Base-by-base conservation (phyloP, 83 land plant species). In the Thuja plicata region DNA sequence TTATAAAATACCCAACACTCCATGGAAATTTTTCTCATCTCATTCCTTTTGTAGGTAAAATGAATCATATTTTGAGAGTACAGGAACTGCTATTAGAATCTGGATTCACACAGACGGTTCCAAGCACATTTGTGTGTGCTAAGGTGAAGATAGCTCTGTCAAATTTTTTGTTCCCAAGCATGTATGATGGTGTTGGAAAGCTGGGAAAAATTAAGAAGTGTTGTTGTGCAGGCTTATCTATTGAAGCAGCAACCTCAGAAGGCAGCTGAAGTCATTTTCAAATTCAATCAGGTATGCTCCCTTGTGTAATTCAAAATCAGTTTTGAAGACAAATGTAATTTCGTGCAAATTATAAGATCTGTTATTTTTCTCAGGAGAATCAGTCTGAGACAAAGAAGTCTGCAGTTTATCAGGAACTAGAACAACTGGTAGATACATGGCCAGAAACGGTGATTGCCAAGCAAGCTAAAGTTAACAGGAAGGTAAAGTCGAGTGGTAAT, bases 191-290 rank as follows among this genome's bases (percentile, higher is more conserved):
- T 37, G 87, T 86, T 86, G 15, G 52, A 83, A 83, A n/a, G 35
- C 4, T 10, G 54, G 27, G 55, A 30, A 27, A 83, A 46, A 41
- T 27, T 38, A 15, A 83, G n/a, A 27, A 57, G 38, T 57, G 38
- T 2, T 86, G 8, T 50, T 57, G 30, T 37, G 70, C 40, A 86
- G 87, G 71, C 71, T 52, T 57, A 86, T 57, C 71, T 86, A 52
- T 57, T 86, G 34, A 52, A 86, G 43, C 54, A 41, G 37, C 71
- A 86, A 86, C 87, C 87, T 54, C 66, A 86, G 45, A 37, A 86
- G 55, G 87, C 87, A 86, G 87, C 87, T 86, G 43, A 86, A 37
- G 19, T 86, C 71, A 57, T 86, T 35, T 52, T 86, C 32, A 55
- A 34, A 55, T 41, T 54, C 27, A 46, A n/a, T 83, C 85, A 83